Evolutionary conservation across 2,329 filamentous ascomycete species (phyloP).

Genomic region (Nothopassalora personata): DNA sequence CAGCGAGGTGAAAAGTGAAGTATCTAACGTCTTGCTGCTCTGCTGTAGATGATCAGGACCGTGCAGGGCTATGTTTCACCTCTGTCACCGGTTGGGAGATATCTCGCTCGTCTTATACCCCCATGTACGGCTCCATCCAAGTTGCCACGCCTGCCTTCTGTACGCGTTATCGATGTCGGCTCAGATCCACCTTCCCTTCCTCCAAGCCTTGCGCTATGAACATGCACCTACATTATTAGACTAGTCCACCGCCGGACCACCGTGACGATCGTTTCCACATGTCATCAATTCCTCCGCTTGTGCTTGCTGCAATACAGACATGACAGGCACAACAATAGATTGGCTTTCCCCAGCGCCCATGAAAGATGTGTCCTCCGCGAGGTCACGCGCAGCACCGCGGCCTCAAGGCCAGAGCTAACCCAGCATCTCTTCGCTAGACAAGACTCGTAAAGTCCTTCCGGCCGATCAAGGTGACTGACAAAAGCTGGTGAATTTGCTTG

Average conservation of each 20-base stretch:
- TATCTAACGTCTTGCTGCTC: not conserved
- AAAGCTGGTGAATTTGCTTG: not conserved
- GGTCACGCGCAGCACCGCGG: not conserved
- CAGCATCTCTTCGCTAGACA: not conserved
- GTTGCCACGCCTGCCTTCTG: not conserved
- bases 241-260: not conserved
- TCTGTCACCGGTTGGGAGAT: no score
- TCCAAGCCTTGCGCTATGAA: no score
- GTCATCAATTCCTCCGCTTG: no score
- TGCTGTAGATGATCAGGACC: not conserved
- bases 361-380: no score
- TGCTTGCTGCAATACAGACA: no score
- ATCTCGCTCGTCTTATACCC: no score
- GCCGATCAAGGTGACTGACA: not conserved
- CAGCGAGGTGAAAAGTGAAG: not conserved
- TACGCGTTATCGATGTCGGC: not conserved
- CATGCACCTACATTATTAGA: not conserved
- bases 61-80: not conserved
- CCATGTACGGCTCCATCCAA: no score
- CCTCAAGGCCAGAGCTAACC: not conserved
- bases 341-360: no score
- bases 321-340: no score
- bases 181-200: not conserved
- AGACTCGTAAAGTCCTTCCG: not conserved
- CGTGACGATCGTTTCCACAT: no score